A percentile compares a stretch with the other conserved stretches of the same genome.
Conservation (phyloP, 176 grass and related monocot species). For the Zea mays region DNA sequence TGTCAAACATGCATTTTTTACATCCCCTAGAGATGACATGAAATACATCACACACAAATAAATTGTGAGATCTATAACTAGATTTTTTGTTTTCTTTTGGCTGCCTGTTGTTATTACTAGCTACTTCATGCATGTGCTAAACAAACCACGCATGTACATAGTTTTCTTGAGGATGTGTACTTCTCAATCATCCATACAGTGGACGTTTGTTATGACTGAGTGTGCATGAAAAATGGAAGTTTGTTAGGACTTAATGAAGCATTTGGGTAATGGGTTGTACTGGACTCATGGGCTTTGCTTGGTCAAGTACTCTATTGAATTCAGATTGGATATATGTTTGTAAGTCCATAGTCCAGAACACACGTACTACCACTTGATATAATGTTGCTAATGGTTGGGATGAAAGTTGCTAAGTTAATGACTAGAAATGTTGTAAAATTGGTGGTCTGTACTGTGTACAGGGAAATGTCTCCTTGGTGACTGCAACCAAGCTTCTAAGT, state of each 20-base stretch:
- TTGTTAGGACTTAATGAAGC: neutral
- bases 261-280: neutral
- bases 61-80: slow-evolving; percentile 5
- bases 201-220: neutral
- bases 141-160: neutral
- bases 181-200: slow-evolving; percentile 3
- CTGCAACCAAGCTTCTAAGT: neutral
- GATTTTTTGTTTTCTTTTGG: slow-evolving; percentile 2
- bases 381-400: neutral
- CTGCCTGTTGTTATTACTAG: neutral
- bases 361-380: neutral
- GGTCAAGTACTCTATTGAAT: neutral
- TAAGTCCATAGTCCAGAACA: neutral
- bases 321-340: neutral
- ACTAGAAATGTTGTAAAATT: neutral
- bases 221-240: neutral
- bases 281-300: neutral
- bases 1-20: slow-evolving; percentile 8
- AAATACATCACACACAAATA: slow-evolving; percentile 11
- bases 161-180: neutral
- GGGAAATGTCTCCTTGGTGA: slow-evolving; percentile 12
- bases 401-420: neutral
- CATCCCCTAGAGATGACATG: slow-evolving; percentile 29
- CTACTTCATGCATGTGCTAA: neutral
- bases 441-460: neutral